These are phyloP conservation scores for Stagonosporopsis chrysanthemi DNA, from an alignment of 2,329 filamentous ascomycete genomes.

Conservation along the genomic window DNA sequence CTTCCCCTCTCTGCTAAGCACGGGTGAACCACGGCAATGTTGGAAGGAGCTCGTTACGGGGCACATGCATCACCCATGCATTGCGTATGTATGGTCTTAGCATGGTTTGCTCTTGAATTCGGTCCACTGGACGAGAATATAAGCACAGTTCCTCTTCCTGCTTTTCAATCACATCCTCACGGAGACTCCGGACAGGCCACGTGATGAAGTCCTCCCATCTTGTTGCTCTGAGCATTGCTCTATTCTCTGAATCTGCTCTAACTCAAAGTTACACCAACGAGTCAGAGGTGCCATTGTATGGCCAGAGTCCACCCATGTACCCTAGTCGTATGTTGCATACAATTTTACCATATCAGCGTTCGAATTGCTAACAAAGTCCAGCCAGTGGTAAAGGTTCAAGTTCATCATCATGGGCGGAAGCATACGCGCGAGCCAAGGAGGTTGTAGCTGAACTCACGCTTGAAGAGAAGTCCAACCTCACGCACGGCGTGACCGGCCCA, in stretches of 20 bases:
- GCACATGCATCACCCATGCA: slow-evolving; percentile 9
- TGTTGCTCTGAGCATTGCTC: slow-evolving; percentile 19
- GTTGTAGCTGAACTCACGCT: slow-evolving; percentile 52
- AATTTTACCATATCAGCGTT: not conserved
- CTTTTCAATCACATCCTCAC: not conserved
- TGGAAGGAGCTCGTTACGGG: slow-evolving; percentile 22
- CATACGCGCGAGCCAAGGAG: slow-evolving; percentile 47
- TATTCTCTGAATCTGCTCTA: slow-evolving; percentile 15
- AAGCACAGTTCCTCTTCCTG: not conserved
- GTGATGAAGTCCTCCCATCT: slow-evolving; percentile 14
- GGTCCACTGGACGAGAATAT: not conserved
- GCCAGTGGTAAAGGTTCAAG: slow-evolving; percentile 36
- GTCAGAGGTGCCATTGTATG: slow-evolving; percentile 40
- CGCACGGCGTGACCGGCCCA: slow-evolving; percentile 42
- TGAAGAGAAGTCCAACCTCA: slow-evolving; percentile 54
- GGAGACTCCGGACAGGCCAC: not conserved
- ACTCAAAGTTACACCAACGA: slow-evolving; percentile 36
- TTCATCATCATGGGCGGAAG: slow-evolving; percentile 34
- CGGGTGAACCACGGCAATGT: slow-evolving; percentile 17
- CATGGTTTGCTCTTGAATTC: slow-evolving; percentile 11
- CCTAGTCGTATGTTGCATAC: slow-evolving; percentile 33
- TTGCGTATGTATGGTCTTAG: not conserved
- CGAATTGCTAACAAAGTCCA: slow-evolving; percentile 18
- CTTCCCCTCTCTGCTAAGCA: slow-evolving; percentile 28
- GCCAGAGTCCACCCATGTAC: slow-evolving; percentile 41